A percentile compares a stretch with the other conserved stretches of the same genome.
phyloP scores from a whole-genome alignment of 108 stramenopile species.

The Pseudonitzschia multiseries region DNA sequence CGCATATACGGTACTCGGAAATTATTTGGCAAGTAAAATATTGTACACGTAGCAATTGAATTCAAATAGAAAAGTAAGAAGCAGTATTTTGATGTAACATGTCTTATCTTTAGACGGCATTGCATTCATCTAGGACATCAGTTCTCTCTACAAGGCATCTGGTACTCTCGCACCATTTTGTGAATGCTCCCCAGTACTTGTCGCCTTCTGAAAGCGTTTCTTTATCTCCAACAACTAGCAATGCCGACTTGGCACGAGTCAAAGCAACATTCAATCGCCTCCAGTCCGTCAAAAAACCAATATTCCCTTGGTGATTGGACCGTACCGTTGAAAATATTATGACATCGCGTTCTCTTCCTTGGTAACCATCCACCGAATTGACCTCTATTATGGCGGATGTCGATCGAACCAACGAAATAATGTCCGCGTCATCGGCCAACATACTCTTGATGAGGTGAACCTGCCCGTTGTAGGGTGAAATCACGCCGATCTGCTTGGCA shows the following conservation, averaged over 20 bases:
- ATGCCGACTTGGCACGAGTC: conserved; percentile 88
- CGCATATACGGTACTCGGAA: background rate
- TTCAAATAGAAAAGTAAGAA: background rate
- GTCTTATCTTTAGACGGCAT: conserved; percentile 1
- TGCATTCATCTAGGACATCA: conserved; percentile 16
- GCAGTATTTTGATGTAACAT: background rate
- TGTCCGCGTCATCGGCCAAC: conserved; percentile 54
- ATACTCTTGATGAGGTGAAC: conserved; percentile 81
- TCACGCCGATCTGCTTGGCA: conserved; percentile 78
- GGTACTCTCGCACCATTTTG: conserved; percentile 65
- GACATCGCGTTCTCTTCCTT: conserved; percentile 93
- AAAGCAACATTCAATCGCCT: conserved; percentile 97
- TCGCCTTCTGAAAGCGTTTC: conserved; percentile 83
- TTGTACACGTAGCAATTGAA: background rate
- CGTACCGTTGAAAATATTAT: conserved; percentile 93
- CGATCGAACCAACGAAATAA: conserved; percentile 20
- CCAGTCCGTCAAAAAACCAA: conserved; percentile 96
- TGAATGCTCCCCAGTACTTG: conserved; percentile 88
- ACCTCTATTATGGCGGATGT: conserved; percentile 62
- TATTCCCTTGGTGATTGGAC: conserved; percentile 88
- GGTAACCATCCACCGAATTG: conserved; percentile 92
- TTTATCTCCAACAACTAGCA: conserved; percentile 91
- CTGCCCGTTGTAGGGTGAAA: conserved; percentile 96
- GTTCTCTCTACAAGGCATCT: conserved; percentile 48
- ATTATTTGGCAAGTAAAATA: background rate